Conservation (phyloP, 805 yeast genomes). For the Wickerhamomyces kurtzmanii region DNA sequence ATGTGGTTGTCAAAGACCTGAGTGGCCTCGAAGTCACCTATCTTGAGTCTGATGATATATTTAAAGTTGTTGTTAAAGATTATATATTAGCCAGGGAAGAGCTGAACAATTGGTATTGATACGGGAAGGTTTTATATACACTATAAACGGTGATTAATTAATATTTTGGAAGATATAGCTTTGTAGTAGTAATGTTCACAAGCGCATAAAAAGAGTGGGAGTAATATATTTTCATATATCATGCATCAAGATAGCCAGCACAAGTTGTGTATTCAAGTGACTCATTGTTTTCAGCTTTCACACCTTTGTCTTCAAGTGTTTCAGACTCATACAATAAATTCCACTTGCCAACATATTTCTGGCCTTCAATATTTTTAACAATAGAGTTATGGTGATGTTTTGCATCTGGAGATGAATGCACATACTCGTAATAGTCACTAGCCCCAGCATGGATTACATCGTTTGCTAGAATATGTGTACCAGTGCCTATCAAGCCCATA, state of each 20-base stretch:
- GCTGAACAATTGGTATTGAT: conserved; percentile 23
- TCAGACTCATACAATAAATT: conserved; percentile 27
- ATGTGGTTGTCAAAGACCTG: conserved; percentile 70
- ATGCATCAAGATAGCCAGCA: conserved; percentile 7
- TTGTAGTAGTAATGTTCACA: no score
- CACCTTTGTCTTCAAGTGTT: conserved; percentile 9
- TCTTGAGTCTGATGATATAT: conserved; percentile 33
- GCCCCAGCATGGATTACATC: conserved; percentile 26
- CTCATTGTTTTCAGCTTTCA: conserved; percentile 3
- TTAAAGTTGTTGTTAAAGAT: conserved; percentile 25
- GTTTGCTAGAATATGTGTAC: conserved; percentile 29
- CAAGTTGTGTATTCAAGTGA: conserved; percentile 10
- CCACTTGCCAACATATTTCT: conserved; percentile 26
- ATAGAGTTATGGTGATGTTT: conserved; percentile 21
- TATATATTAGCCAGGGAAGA: conserved; percentile 27
- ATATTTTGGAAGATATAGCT: no score
- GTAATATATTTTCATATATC: no score
- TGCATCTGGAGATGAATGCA: conserved; percentile 25
- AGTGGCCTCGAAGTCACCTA: conserved; percentile 48
- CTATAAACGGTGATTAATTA: no score
- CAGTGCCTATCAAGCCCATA: conserved; percentile 26
- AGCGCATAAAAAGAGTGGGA: no score
- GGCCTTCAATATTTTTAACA: conserved; percentile 19
- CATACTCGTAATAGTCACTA: conserved; percentile 28
- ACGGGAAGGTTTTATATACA: no score